Evolutionary conservation across 495 filamentous ascomycete species (phyloP), one percentile per base, ranked within the genome.

Genomic region (Letharia columbiana): DNA sequence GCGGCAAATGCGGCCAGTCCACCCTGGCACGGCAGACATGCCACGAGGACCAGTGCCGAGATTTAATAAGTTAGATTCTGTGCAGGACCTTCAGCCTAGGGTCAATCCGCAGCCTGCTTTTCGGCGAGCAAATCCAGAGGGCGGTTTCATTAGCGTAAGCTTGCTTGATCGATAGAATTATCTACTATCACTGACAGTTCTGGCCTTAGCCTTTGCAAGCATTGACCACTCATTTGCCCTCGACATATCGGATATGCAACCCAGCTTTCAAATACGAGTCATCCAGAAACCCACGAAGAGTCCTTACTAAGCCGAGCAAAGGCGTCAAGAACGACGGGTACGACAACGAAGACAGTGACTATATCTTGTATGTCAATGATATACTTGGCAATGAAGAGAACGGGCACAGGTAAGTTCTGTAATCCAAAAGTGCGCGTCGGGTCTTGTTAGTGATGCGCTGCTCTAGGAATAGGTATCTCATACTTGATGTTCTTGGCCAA

Each of bases 281-380:
- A 33, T 96, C 95, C n/a, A 83, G 95, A 66, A 99, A 99, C 71
- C 95, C 95, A 33, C 88, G 95, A 52, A 85, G 95, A 69, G 95
- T 99, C 42, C 80, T 99, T 62, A 99, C 95, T n/a, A 99, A 99
- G 74, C 95, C 95, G 23, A 99, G 95, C 81, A 99, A 99, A 76
- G 93, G 93, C 2, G 85, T 89, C 37, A 99, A 99, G 82, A 99
- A 99, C 74, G 95, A 99, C 80, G 95, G 95, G 2, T 99, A 90
- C 72, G 95, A 99, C 73, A 99, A 99, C 71, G 95, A 99, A 74
- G 95, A 98, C 67, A 98, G 94, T 75, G 95, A 99, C 74, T 99
- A 99, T 74, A 98, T 99, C 67, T 83, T 99, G 67, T 99, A 98
- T 71, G 95, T 99, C 67, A 99, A 99, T 75, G 95, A 99, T 71